These are phyloP conservation scores for Fusarium compactum DNA, from an alignment of 2,329 filamentous ascomycete genomes.

Conservation along the genomic window DNA sequence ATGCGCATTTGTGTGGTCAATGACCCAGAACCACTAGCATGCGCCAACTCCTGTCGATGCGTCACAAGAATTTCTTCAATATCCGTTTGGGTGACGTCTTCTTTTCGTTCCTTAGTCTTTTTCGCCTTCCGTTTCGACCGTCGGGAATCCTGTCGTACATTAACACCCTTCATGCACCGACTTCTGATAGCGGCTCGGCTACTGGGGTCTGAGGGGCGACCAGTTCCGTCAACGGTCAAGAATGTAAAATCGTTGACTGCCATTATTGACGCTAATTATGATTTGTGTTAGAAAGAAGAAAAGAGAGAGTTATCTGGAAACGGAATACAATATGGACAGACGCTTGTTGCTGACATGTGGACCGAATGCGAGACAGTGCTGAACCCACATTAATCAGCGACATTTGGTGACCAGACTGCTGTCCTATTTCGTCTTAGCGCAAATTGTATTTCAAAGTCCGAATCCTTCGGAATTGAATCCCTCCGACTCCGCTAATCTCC, in stretches of 20 bases:
- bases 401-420: background rate
- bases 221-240: background rate
- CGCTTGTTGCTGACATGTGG: background rate
- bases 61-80: fast-evolving
- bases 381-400: background rate
- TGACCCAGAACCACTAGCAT: too few species aligned
- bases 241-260: background rate
- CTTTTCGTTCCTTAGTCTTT: background rate
- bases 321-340: background rate
- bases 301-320: background rate
- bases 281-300: background rate
- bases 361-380: background rate
- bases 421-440: background rate
- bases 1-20: background rate
- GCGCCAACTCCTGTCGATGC: background rate
- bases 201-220: background rate
- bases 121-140: conserved; percentile 3
- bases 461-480: background rate
- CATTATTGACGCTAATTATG: background rate
- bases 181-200: conserved; percentile 8
- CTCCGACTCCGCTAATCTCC: background rate
- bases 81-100: fast-evolving
- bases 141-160: conserved; percentile 7
- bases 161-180: conserved; percentile 16
- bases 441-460: background rate